A percentile compares a stretch with the other conserved stretches of the same genome.
Evolutionary conservation across 2,329 filamentous ascomycete genomes (phyloP).

Genomic region (Dichotomopilus funicola): DNA sequence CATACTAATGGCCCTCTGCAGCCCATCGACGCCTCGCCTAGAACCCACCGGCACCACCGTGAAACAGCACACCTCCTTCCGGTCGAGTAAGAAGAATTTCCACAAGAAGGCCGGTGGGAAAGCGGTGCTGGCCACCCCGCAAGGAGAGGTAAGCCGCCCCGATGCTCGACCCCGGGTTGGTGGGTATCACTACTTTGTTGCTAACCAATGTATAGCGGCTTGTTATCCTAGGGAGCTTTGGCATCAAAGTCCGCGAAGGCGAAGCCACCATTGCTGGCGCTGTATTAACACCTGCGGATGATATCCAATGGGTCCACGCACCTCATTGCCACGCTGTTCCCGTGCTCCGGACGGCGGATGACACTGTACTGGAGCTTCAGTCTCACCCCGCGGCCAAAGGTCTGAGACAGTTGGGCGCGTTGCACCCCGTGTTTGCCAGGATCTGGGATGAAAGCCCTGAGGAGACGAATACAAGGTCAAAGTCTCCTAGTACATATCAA

Average conservation of each 20-base stretch:
- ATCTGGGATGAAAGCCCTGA: conserved; percentile 53
- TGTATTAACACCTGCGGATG: conserved; percentile 44
- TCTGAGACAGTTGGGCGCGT: conserved; percentile 47
- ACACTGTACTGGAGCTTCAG: conserved; percentile 48
- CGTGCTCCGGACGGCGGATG: conserved; percentile 50
- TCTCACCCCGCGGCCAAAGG: conserved; percentile 43
- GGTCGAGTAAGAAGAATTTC: conserved; percentile 39
- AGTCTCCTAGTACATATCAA: conserved; percentile 36
- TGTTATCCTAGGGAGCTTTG: conserved; percentile 61
- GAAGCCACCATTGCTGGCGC: conserved; percentile 61
- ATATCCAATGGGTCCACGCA: conserved; percentile 53
- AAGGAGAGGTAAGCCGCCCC: conserved; percentile 40
- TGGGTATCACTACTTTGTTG: conserved; percentile 9
- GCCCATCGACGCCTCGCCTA: conserved; percentile 4
- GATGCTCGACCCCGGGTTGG: neutral
- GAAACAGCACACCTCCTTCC: conserved; percentile 41
- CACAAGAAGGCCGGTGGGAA: conserved; percentile 34
- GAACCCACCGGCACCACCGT: conserved; percentile 9
- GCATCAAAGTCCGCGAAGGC: conserved; percentile 55
- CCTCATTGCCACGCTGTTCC: conserved; percentile 65
- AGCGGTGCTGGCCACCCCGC: conserved; percentile 37
- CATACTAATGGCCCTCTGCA: neutral
- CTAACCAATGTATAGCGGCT: conserved; percentile 42
- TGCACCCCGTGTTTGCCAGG: conserved; percentile 61
- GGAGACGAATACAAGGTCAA: conserved; percentile 24